Conservation (phyloP, 2,329 filamentous ascomycete genomes). For the Dothiorella sarmentorum region DNA sequence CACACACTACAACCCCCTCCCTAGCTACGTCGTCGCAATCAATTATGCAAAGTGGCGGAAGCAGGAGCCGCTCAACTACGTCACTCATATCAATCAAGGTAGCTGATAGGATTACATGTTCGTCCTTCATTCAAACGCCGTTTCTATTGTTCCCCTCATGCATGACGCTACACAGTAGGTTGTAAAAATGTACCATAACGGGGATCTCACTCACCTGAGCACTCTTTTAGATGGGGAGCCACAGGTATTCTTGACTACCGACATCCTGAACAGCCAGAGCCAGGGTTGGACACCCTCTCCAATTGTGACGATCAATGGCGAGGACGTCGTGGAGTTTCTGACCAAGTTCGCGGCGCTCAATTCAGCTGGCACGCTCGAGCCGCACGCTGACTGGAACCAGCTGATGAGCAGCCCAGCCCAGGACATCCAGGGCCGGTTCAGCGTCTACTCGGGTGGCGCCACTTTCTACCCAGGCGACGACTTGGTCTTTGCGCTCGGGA, state of each 20-base stretch:
- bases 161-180: too few relatives aligned
- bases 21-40: too few relatives aligned
- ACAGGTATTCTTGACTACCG: neutral
- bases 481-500: constrained; percentile 32
- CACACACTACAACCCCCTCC: too few relatives aligned
- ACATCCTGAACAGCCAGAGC: neutral
- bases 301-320: constrained; percentile 25
- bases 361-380: constrained; percentile 36
- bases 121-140: too few relatives aligned
- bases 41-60: too few relatives aligned
- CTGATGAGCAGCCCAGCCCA: constrained; percentile 25
- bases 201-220: too few relatives aligned
- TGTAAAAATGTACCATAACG: too few relatives aligned
- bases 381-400: constrained; percentile 43
- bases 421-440: constrained; percentile 26
- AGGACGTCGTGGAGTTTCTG: constrained; percentile 27
- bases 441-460: constrained; percentile 27
- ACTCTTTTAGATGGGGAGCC: neutral
- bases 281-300: constrained; percentile 19
- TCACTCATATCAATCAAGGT: too few relatives aligned
- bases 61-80: too few relatives aligned
- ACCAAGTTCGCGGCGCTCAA: constrained; percentile 28
- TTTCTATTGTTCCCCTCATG: too few relatives aligned
- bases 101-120: too few relatives aligned
- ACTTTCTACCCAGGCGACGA: constrained; percentile 24